Base-by-base conservation (phyloP, 345 rosid genomes). In the Euclidium syriacum region DNA sequence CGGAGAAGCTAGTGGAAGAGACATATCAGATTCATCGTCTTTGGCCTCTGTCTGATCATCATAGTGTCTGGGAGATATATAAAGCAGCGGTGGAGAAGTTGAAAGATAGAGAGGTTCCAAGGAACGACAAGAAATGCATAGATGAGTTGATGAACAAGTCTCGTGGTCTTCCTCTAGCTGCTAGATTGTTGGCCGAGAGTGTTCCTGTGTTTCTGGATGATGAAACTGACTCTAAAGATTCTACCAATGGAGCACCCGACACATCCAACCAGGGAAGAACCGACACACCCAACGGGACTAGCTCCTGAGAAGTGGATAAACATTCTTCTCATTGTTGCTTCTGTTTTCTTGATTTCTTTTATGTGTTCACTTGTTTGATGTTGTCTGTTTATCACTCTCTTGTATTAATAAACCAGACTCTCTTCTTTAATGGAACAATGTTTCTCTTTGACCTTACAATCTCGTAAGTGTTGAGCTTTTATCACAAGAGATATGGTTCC, bases 81-180 rank as follows among this genome's bases (percentile, higher is more conserved):
- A 24, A 61, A 30, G 61, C 61, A 0, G 56, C 49, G 3, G 15
- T 56, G n/a, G 2, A 0, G 32, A 25, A 54, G 6, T n/a, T n/a
- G n/a, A 33, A 23, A 3, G 16, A 1, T 23, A 3, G 10, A 1
- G 52, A 58, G 1, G 4, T 4, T 11, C 73, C 73, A 2, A 68
- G 73, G 62, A 68, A 68, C 47, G 67, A 68, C 59, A 32, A 56
- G 38, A 80, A 78, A 51, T 40, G 80, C 25, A 32, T 33, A 24
- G 67, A 68, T 9, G 67, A 68, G 62, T 41, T 68, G 20, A 54
- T 25, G 51, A 64, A 64, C 30, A 75, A 82, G 72, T 62, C 80
- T 43, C 72, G 78, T 53, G 86, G 84, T 65, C 66, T 79, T 62
- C 84, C 84, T 15, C 8, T 77, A 9, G 83, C 78, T 49, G 65